Base-by-base conservation (phyloP, 2,329 filamentous ascomycete genomes). In the Pseudogymnoascus sp. region DNA sequence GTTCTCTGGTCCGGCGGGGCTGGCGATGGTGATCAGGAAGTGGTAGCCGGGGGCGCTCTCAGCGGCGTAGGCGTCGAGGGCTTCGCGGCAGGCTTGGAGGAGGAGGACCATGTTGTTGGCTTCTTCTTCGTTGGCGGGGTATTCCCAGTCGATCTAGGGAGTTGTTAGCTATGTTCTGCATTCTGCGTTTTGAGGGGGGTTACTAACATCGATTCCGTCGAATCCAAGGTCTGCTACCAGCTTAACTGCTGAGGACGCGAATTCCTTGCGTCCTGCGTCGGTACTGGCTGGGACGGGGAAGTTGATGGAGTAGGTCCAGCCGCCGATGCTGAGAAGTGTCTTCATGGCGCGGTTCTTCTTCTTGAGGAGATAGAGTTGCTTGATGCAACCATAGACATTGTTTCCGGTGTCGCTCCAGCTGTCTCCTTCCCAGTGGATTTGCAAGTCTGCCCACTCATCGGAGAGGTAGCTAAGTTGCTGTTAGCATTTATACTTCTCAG, bases 271-370 rank as follows among this genome's bases (percentile, higher is more conserved):
- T 13, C 83, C 85, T 2, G 78, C 74, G 0, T 80, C 79, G 0
- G 86, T 88, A 64, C 83, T 84, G 8, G 87, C 84, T 0, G 87
- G 86, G 1, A 78, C 77, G 0, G 88, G 79, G 71, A 96, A 93
- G 72, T 90, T 90, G 67, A 81, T 77, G 1, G 88, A 91, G 74
- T 90, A 93, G 0, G 88, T 90, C 88, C 88, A 94, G 31, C 90
- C 90, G 59, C 90, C 90, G 65, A 95, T 90, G 59, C 84, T 89
- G 6, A 95, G 80, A 27, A 94, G 78, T 1, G 88, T 80, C 72
- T 93, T 93, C 59, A 95, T 73, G 59, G 89, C 83, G n/a, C 90
- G 85, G 73, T 95, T 86, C 64, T 79, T 74, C 72, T 91, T 85
- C 76, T 95, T 95, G 45, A 90, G 77, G 6, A 88, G 75, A 71